Evolutionary conservation across 768 basidiomycete species (phyloP).

Genomic region (Hericium alpestre): DNA sequence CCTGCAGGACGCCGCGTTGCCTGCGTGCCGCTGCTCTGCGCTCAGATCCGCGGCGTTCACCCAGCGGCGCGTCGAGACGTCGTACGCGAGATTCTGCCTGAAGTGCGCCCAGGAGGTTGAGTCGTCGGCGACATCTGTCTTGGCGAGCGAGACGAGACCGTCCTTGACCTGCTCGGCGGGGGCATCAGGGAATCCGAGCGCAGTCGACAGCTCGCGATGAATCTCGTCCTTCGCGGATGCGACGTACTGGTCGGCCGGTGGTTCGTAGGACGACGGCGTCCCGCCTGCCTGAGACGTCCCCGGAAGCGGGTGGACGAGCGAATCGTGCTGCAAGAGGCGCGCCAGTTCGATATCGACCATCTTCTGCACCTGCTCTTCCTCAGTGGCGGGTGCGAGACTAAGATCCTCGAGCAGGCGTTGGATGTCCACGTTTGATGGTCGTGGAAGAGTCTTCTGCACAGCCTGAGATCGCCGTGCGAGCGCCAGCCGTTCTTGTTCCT

Average conservation of each 20-base stretch:
- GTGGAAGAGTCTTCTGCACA: slow-evolving; percentile 75
- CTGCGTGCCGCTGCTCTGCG: slow-evolving; percentile 47
- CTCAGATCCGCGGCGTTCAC: slow-evolving; percentile 54
- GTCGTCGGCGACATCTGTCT: slow-evolving; percentile 52
- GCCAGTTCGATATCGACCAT: slow-evolving; percentile 74
- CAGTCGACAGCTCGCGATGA: slow-evolving; percentile 67
- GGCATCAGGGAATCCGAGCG: slow-evolving; percentile 81
- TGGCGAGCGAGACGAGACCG: slow-evolving; percentile 54
- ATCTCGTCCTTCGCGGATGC: slow-evolving; percentile 59
- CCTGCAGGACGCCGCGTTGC: slow-evolving; percentile 52
- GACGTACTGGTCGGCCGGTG: slow-evolving; percentile 71
- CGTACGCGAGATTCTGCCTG: slow-evolving; percentile 54
- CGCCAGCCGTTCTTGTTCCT: slow-evolving; percentile 69
- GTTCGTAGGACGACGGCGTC: slow-evolving; percentile 53
- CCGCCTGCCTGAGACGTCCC: slow-evolving; percentile 75
- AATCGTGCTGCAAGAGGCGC: slow-evolving; percentile 75
- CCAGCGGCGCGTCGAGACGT: slow-evolving; percentile 48
- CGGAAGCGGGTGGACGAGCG: slow-evolving; percentile 77
- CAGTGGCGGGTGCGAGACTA: slow-evolving; percentile 25
- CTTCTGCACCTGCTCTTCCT: slow-evolving; percentile 32
- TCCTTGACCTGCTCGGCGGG: slow-evolving; percentile 69
- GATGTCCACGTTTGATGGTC: slow-evolving; percentile 77
- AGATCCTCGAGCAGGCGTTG: slow-evolving; percentile 52
- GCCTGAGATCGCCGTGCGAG: slow-evolving; percentile 75
- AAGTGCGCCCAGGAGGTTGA: slow-evolving; percentile 61